These are phyloP conservation scores for Russula dissimulans DNA, from an alignment of 768 basidiomycete species.

Conservation along the genomic window DNA sequence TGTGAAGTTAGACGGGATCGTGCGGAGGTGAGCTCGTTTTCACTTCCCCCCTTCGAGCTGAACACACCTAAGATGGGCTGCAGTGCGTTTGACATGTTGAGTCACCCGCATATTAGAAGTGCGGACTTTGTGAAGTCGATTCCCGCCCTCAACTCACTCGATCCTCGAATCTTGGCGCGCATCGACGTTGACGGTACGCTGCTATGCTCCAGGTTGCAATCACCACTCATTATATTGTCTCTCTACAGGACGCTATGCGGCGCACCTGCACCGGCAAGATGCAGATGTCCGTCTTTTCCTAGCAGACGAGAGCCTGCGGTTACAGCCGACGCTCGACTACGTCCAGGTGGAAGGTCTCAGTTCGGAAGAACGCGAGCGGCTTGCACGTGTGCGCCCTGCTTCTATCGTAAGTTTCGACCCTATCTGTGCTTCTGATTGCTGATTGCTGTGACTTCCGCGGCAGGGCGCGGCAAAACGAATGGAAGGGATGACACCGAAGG, in stretches of 20 bases:
- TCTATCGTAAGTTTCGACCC: constrained; percentile 44
- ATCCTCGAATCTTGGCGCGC: constrained; percentile 45
- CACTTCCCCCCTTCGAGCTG: neutral
- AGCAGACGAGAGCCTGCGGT: constrained; percentile 61
- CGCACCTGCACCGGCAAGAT: constrained; percentile 59
- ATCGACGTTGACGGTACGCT: constrained; percentile 61
- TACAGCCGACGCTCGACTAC: constrained; percentile 70
- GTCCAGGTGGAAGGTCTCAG: constrained; percentile 55
- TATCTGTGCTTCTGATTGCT: neutral
- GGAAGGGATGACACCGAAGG: constrained; percentile 87
- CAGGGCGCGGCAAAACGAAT: constrained; percentile 90
- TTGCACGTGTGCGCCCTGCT: constrained; percentile 51
- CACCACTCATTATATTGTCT: neutral
- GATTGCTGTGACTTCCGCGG: neutral
- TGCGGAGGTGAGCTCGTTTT: constrained; percentile 31
- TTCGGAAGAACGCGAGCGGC: constrained; percentile 60
- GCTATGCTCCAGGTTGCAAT: neutral
- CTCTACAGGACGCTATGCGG: constrained; percentile 46
- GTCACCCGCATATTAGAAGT: constrained; percentile 44
- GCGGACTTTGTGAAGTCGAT: constrained; percentile 34
- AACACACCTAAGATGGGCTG: neutral
- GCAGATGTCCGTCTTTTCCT: constrained; percentile 68
- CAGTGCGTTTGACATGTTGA: constrained; percentile 71
- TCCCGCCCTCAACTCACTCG: constrained; percentile 42
- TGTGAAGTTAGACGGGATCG: constrained; percentile 34